Evolutionary conservation across 1,284 basidiomycete genomes (phyloP), one percentile per base, ranked within the genome.

Genomic region (Trichosporon ovoides): DNA sequence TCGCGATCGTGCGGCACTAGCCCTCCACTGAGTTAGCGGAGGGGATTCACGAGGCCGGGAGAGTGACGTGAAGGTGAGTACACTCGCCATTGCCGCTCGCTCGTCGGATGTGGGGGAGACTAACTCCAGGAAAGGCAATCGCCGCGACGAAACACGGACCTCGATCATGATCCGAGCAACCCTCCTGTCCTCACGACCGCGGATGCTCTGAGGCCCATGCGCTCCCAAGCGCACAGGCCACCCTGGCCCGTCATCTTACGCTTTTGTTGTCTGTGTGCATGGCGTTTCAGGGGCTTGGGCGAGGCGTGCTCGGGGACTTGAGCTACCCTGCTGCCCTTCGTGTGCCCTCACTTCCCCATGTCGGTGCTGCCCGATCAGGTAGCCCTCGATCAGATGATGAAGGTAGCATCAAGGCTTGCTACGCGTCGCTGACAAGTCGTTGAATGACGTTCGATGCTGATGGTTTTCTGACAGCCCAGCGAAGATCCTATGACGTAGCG

Each of bases 211-310:
- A 48, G 43, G 43, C 28, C 43, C 43, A 4, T 48, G 43, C 43
- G 22, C n/a, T 28, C 22, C 43, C 22, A 31, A 46, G 11, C 43
- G 43, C 43, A 48, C 43, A 24, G 43, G 22, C 28, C 43, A 16
- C 43, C 28, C 43, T 48, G 43, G 43, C 12, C 28, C 43, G n/a
- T 31, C 19, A n/a, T 28, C 10, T 14, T 31, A 7, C 43, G 24
- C 43, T 31, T 28, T 48, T 48, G 43, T 48, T 48, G 24, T 16
- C 22, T 48, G 43, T 48, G 43, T 48, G 43, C 24, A 48, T 48
- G 43, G 43, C 43, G 43, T 48, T 31, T 12, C 28, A 14, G 43
- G n/a, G 43, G 43, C 43, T 48, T 24, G n/a, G 22, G 7, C 9
- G 16, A 12, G 13, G 28, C 16, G 22, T n/a, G 28, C 35, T 10